phyloP scores from a whole-genome alignment of 805 yeast genomes.

The Zygoascus biomembranicola region DNA sequence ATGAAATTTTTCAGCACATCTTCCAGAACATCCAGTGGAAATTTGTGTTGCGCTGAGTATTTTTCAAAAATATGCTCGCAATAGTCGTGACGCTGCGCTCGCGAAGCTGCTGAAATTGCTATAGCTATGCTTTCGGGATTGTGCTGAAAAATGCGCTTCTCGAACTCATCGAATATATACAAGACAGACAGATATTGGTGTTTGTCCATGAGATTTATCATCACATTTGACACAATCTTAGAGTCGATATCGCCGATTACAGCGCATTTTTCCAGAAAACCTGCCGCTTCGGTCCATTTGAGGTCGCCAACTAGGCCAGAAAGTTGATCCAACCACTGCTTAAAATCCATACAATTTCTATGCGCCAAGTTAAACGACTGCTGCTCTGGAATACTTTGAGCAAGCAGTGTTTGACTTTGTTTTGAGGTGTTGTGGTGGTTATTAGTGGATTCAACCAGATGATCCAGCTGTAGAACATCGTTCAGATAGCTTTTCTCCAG shows the following conservation, averaged over 20 bases:
- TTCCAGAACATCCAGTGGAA: slow-evolving; percentile 5
- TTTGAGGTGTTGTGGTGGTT: background rate
- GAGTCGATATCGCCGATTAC: background rate
- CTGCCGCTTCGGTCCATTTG: slow-evolving; percentile 4
- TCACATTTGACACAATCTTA: slow-evolving; percentile 2
- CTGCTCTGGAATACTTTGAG: background rate
- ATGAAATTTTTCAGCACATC: slow-evolving; percentile 10
- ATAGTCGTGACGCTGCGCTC: slow-evolving; percentile 3
- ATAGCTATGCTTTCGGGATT: slow-evolving; percentile 6
- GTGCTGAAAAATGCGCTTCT: background rate
- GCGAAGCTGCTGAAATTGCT: slow-evolving; percentile 12
- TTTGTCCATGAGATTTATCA: slow-evolving; percentile 4
- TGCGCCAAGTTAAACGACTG: background rate
- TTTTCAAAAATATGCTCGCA: slow-evolving; percentile 13
- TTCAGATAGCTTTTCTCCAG: background rate
- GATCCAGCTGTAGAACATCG: background rate
- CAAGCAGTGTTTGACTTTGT: background rate
- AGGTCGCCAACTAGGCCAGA: background rate
- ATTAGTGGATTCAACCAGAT: background rate
- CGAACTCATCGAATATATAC: slow-evolving; percentile 8
- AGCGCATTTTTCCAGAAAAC: background rate
- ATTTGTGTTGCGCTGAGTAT: slow-evolving; percentile 7
- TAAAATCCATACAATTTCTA: background rate
- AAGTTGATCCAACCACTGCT: slow-evolving; percentile 1
- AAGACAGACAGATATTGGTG: slow-evolving; percentile 6